Evolutionary conservation across 73 alveolate species (phyloP), one percentile per base, ranked within the genome.

Genomic region (Paramecium primaurelia): DNA sequence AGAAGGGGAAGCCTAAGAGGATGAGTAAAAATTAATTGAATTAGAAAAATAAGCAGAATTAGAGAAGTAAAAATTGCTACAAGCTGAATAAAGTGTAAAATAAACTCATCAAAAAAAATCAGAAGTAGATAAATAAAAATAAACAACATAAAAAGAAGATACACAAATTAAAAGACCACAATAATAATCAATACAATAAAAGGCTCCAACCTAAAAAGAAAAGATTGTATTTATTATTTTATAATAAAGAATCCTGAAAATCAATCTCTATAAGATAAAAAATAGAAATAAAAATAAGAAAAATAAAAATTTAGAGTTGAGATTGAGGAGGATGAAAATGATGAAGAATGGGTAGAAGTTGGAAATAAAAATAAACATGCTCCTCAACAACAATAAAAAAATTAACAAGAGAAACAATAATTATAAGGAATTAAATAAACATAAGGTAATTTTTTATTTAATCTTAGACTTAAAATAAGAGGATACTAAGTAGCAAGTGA

Each of bases 301-400:
- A 64, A 64, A 64, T 34, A 28, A 64, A 18, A 64, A 34, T 32
- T 28, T 64, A 1, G 84, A 64, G 14, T 54, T 18, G 69, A 54
- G 32, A n/a, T 64, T 64, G 42, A 64, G 12, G 84, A 64, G 6
- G 84, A 64, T 32, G 49, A 64, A 20, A 64, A 64, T 64, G 84
- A 64, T 7, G 84, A 64, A 32, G 84, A 64, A 64, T 64, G 84
- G 84, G 84, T 64, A 1, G 84, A 64, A 64, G 84, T 64, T 34
- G 84, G 84, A 28, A 34, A 42, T 11, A 64, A 34, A 18, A 64
- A 64, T 5, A 64, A 64, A 10, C 22, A 26, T 26, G 32, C 9
- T n/a, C 16, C 49, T 0, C 12, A 10, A 28, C 8, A 8, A 12
- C 7, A 26, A 64, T 28, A 28, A 64, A 34, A 32, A 32, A 0